Evolutionary conservation across 768 basidiomycete genomes (phyloP).

Genomic region (Cystobasidium onofrii): DNA sequence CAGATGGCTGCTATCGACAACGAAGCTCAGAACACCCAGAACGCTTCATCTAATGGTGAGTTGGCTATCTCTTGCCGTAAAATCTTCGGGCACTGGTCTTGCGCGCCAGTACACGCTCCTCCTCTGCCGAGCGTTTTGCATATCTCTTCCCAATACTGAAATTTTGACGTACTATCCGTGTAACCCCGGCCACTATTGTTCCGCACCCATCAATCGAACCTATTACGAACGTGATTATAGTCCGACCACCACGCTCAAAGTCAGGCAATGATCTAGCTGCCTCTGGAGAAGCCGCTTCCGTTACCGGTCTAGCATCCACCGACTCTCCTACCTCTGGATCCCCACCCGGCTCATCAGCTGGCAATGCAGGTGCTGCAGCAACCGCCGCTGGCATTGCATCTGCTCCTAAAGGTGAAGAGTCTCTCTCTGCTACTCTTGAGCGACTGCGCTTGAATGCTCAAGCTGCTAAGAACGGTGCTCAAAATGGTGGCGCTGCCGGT

Average conservation of each 20-base stretch:
- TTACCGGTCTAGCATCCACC: not conserved
- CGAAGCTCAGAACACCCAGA: not conserved
- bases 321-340: not conserved
- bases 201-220: not conserved
- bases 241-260: slow-evolving; percentile 6
- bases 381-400: not conserved
- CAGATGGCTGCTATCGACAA: slow-evolving; percentile 10
- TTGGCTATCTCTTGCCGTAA: too few species aligned
- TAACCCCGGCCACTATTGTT: too few species aligned
- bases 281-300: not conserved
- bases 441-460: slow-evolving; percentile 29
- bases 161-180: not conserved
- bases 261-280: slow-evolving; percentile 5
- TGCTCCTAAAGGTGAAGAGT: slow-evolving; percentile 11
- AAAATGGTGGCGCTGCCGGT: slow-evolving; percentile 21
- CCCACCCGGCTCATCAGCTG: not conserved
- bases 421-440: slow-evolving; percentile 16
- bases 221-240: not conserved
- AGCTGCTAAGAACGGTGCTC: slow-evolving; percentile 26
- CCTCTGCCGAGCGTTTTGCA: not conserved
- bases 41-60: not conserved
- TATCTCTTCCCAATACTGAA: not conserved
- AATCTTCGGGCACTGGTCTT: too few species aligned
- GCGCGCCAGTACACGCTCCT: too few species aligned
- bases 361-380: not conserved